These are phyloP conservation scores for Saccharum hybrid DNA, from an alignment of 202 grass and related monocot genomes.

Conservation along the genomic window DNA sequence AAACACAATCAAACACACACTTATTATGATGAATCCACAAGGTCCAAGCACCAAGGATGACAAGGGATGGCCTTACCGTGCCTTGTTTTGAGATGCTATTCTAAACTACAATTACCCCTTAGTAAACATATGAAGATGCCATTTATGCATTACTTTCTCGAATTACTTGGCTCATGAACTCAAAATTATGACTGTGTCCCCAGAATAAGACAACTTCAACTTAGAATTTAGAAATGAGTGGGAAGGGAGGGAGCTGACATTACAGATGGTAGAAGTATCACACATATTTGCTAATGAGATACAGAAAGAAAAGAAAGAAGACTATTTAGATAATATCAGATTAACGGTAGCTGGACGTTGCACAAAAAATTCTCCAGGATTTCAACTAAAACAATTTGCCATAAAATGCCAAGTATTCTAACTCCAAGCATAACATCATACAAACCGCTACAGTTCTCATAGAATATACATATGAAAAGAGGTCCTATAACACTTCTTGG, in stretches of 20 bases:
- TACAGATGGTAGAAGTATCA: not conserved
- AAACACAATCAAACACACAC: no score
- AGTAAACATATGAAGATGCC: not conserved
- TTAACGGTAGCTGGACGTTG: not conserved
- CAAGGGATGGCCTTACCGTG: not conserved
- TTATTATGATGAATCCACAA: no score
- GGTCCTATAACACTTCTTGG: not conserved
- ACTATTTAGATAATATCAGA: not conserved
- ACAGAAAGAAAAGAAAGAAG: slow-evolving; percentile 14
- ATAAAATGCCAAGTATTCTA: not conserved
- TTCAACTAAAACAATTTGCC: slow-evolving; percentile 1
- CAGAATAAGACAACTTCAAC: not conserved
- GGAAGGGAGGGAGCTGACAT: not conserved
- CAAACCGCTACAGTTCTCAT: slow-evolving; percentile 4
- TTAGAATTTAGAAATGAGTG: not conserved
- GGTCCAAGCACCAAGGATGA: no score
- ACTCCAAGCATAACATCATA: slow-evolving; percentile 5
- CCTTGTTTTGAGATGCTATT: not conserved
- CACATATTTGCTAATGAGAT: slow-evolving; percentile 13
- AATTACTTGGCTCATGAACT: not conserved
- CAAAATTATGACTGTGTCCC: not conserved
- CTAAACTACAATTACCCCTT: not conserved
- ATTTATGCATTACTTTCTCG: not conserved
- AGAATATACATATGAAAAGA: not conserved
- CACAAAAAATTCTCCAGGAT: not conserved